Percentiles rank a stretch among this genome's conserved stretches.
These are phyloP conservation scores for Terfezia boudieri DNA, from an alignment of 495 filamentous ascomycete species.

Conservation along the genomic window DNA sequence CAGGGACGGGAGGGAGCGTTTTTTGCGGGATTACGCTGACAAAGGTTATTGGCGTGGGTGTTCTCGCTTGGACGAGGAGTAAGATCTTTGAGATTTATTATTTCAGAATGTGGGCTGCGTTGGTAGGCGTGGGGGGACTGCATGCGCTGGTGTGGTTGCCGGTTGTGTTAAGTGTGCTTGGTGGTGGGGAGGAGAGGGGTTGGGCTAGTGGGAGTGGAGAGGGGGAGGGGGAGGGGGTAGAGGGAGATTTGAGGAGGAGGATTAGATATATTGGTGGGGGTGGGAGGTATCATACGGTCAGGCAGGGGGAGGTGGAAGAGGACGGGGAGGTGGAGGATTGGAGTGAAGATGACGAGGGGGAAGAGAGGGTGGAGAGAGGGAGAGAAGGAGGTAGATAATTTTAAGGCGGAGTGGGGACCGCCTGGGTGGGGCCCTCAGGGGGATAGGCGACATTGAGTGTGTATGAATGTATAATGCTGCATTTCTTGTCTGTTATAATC, in stretches of 20 bases:
- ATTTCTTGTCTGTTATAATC: not conserved
- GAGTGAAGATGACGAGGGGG: not conserved
- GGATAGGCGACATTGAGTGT: not conserved
- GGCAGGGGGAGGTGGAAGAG: not conserved
- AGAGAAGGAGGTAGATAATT: not conserved
- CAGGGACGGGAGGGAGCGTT: constrained; percentile 81
- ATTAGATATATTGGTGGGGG: not conserved
- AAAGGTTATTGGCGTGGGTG: constrained; percentile 76
- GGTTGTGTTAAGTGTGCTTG: constrained; percentile 65
- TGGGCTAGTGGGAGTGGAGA: constrained; percentile 41
- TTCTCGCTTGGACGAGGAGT: constrained; percentile 80
- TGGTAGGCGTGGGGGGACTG: constrained; percentile 68
- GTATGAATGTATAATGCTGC: not conserved
- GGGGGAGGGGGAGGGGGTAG: constrained; percentile 41
- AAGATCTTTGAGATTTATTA: constrained; percentile 99
- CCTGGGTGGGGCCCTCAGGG: not conserved
- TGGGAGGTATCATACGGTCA: not conserved
- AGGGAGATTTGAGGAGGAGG: constrained; percentile 43
- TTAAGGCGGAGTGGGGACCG: not conserved
- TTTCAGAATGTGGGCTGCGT: constrained; percentile 82
- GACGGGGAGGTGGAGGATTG: not conserved
- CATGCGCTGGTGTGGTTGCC: constrained; percentile 86
- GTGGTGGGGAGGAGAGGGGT: constrained; percentile 40
- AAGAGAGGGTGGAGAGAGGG: not conserved
- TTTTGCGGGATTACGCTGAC: constrained; percentile 93